Percentiles rank a stretch among this genome's conserved stretches.
phyloP scores from a whole-genome alignment of 495 filamentous ascomycete species.

The Penicillium soppii region DNA sequence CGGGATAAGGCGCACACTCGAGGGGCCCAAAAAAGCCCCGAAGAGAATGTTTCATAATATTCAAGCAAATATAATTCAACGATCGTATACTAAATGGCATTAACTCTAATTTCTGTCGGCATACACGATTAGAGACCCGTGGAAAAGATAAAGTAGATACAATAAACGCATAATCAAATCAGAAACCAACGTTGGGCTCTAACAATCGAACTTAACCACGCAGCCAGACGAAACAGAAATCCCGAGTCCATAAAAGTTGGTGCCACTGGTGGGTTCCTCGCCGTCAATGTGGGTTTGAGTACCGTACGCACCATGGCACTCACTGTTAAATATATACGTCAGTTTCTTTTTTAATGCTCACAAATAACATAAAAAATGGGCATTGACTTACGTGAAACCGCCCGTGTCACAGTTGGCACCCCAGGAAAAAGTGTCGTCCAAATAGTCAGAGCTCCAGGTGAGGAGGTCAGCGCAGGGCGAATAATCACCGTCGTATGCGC shows the following conservation, averaged over 20 bases:
- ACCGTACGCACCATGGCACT: constrained; percentile 4
- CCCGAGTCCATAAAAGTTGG: neutral
- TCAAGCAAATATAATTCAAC: too few species aligned
- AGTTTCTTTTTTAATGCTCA: neutral
- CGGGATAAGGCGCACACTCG: too few species aligned
- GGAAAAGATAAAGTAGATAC: too few species aligned
- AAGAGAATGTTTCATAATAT: too few species aligned
- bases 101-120: too few species aligned
- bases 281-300: constrained; percentile 4
- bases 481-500: neutral
- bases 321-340: neutral
- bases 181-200: too few species aligned
- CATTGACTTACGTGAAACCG: neutral
- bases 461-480: neutral
- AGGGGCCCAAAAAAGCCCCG: too few species aligned
- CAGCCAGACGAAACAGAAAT: neutral
- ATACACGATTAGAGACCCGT: too few species aligned
- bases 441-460: neutral
- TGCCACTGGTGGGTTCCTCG: neutral
- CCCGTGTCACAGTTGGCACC: neutral
- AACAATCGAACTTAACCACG: neutral
- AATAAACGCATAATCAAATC: too few species aligned
- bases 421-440: neutral
- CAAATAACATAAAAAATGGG: neutral
- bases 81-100: too few species aligned